Evolutionary conservation across 208 protist genomes (phyloP).

Genomic region (Wallacemonas sp.): DNA sequence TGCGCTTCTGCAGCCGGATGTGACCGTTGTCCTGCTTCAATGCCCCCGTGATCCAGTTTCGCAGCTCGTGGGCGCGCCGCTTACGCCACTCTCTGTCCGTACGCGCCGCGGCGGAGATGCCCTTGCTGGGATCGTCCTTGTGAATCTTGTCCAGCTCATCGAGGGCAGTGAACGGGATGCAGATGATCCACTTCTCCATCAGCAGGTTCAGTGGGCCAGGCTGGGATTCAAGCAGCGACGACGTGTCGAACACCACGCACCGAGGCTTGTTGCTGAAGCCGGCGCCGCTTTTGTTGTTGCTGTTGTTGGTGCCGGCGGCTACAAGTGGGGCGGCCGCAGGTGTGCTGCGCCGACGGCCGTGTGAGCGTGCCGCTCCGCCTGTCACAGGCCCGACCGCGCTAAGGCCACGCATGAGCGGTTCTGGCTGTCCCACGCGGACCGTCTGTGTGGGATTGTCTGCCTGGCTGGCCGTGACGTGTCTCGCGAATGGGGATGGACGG

Average conservation of each 20-base stretch:
- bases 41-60: slow-evolving; percentile 58
- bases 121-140: slow-evolving; percentile 29
- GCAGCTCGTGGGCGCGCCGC: slow-evolving; percentile 33
- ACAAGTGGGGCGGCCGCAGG: too few species aligned
- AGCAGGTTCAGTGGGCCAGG: slow-evolving; percentile 46
- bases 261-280: not conserved
- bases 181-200: slow-evolving; percentile 51
- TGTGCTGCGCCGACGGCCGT: too few species aligned
- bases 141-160: slow-evolving; percentile 77
- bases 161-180: slow-evolving; percentile 73
- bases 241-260: slow-evolving; percentile 81
- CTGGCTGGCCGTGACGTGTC: too few species aligned
- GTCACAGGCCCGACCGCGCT: too few species aligned
- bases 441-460: too few species aligned
- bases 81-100: slow-evolving; percentile 31
- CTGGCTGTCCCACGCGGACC: too few species aligned
- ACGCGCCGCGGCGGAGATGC: not conserved
- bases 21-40: slow-evolving; percentile 16
- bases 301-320: too few species aligned
- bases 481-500: too few species aligned
- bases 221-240: slow-evolving; percentile 53
- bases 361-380: too few species aligned
- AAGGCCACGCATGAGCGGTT: too few species aligned
- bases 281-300: not conserved
- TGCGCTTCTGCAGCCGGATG: slow-evolving; percentile 62